These are phyloP conservation scores for Calonectria crousiana DNA, from an alignment of 2,329 filamentous ascomycete genomes.

Conservation along the genomic window DNA sequence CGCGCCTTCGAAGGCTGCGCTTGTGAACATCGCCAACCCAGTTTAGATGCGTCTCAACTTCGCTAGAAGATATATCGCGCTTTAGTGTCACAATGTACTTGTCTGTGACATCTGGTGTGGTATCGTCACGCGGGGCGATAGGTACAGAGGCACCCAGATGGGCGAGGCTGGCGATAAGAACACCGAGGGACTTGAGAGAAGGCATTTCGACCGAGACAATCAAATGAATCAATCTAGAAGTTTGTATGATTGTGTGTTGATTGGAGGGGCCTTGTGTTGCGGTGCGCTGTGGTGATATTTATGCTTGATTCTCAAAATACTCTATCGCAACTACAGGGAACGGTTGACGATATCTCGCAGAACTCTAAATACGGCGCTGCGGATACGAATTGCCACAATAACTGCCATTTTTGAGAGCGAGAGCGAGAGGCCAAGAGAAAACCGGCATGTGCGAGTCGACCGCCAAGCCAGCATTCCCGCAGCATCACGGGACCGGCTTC, in stretches of 20 bases:
- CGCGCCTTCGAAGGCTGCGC: not conserved
- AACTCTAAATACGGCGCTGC: not conserved
- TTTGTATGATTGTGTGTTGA: not conserved
- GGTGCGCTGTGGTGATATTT: not conserved
- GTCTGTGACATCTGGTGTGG: not conserved
- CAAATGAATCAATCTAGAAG: not conserved
- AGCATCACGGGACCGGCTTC: not conserved
- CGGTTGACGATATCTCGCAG: not conserved
- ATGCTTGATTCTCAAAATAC: not conserved
- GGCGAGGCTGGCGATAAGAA: not conserved
- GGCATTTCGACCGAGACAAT: not conserved
- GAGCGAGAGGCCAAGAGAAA: not conserved
- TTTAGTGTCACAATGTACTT: conserved; percentile 10
- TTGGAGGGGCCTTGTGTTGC: not conserved
- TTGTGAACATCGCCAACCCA: conserved; percentile 11
- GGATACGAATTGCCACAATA: not conserved
- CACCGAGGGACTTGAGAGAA: not conserved
- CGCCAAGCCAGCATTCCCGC: not conserved
- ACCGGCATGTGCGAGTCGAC: not conserved
- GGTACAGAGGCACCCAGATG: not conserved
- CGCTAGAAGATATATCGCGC: not conserved
- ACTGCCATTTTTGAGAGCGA: not conserved
- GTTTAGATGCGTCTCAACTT: not conserved
- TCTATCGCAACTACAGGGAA: not conserved
- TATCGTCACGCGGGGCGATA: not conserved